These are phyloP conservation scores for Ophiostoma montium DNA, from an alignment of 2,329 filamentous ascomycete species.

Conservation along the genomic window DNA sequence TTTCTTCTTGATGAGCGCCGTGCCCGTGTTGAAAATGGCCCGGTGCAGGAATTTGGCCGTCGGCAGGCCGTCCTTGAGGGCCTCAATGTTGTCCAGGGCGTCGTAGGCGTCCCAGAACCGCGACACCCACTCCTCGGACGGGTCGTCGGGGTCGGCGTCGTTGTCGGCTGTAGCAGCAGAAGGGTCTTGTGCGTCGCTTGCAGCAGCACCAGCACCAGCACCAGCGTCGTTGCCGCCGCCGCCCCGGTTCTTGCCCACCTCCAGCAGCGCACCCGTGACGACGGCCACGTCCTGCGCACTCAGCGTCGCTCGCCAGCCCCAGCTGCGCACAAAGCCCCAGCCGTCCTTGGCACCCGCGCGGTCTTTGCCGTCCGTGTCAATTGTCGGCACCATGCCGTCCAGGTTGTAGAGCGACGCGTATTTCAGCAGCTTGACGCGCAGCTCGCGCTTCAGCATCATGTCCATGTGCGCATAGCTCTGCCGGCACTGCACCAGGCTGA, in stretches of 20 bases:
- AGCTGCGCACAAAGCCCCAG: conserved; percentile 94
- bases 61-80: conserved; percentile 61
- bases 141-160: conserved; percentile 23
- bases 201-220: too few relatives aligned
- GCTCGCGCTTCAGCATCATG: conserved; percentile 81
- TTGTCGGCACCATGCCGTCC: conserved; percentile 77
- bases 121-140: conserved; percentile 46
- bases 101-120: conserved; percentile 63
- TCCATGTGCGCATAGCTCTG: conserved; percentile 98
- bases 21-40: conserved; percentile 86
- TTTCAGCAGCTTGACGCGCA: conserved; percentile 67
- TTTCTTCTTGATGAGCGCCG: conserved; percentile 78
- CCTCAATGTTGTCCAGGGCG: conserved; percentile 59
- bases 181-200: too few relatives aligned
- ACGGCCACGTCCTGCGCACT: conserved; percentile 92
- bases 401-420: conserved; percentile 90
- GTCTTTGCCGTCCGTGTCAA: conserved; percentile 55
- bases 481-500: conserved; percentile 83
- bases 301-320: conserved; percentile 93
- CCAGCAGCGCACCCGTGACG: conserved; percentile 78
- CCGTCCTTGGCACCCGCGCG: conserved; percentile 67
- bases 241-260: conserved; percentile 57
- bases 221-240: too few relatives aligned
- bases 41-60: conserved; percentile 81
- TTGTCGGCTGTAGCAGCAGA: conserved; percentile 27